A percentile compares a stretch with the other conserved stretches of the same genome.
Conservation (phyloP, 108 stramenopile species). For the Mediolabrus comicus region DNA sequence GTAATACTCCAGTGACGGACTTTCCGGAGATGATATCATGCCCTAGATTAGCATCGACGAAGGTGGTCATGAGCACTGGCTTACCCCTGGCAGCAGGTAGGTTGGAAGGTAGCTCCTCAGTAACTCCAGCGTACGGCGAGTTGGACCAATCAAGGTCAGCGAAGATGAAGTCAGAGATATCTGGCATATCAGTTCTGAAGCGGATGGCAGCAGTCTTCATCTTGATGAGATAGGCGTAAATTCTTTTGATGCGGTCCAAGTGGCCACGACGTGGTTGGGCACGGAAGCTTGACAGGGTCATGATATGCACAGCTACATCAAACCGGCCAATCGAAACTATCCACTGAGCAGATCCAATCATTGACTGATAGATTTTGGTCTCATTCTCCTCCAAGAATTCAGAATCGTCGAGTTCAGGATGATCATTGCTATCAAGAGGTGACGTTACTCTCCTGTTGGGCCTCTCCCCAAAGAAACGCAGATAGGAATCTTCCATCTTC, state of each 20-base stretch:
- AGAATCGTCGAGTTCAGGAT: not conserved
- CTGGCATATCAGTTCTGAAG: conserved; percentile 6
- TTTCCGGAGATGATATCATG: conserved; percentile 4
- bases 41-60: conserved; percentile 36
- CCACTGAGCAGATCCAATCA: not conserved
- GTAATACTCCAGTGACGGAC: conserved; percentile 4
- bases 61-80: conserved; percentile 10
- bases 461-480: conserved; percentile 20
- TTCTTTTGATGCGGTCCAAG: conserved; percentile 19
- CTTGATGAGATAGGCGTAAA: conserved; percentile 32
- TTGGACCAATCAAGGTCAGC: not conserved
- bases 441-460: not conserved
- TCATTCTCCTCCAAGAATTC: not conserved
- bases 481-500: not conserved
- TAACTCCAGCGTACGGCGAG: not conserved
- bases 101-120: not conserved
- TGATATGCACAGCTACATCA: conserved; percentile 29
- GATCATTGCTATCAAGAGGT: not conserved
- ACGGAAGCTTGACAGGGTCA: conserved; percentile 21
- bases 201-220: conserved; percentile 9
- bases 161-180: conserved; percentile 4
- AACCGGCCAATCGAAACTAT: conserved; percentile 20
- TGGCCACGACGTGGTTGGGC: conserved; percentile 36
- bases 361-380: not conserved
- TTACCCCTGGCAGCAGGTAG: conserved; percentile 10